A percentile compares a stretch with the other conserved stretches of the same genome.
These are phyloP conservation scores for Phytopythium mirpurense DNA, from an alignment of 352 stramenopile species.

Conservation along the genomic window DNA sequence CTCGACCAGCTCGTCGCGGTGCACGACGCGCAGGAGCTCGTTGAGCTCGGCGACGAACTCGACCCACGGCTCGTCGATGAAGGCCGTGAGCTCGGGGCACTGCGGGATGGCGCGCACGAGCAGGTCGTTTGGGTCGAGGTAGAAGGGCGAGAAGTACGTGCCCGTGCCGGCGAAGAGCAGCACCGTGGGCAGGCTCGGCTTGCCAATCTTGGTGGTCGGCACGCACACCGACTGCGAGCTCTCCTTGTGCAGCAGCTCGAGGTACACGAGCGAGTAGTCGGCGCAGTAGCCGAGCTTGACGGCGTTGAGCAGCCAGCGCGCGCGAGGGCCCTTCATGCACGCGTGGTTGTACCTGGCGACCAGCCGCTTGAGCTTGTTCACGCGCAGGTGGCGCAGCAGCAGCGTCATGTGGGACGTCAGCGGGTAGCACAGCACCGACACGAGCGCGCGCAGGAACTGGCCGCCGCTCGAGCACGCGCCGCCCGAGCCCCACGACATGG, in stretches of 20 bases:
- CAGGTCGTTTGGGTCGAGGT: slow-evolving; percentile 75
- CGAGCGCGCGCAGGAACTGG: slow-evolving; percentile 51
- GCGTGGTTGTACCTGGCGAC: slow-evolving; percentile 76
- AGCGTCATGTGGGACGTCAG: slow-evolving; percentile 58
- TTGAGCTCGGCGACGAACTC: slow-evolving; percentile 82
- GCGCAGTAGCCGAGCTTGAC: slow-evolving; percentile 74
- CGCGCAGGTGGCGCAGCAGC: slow-evolving; percentile 63
- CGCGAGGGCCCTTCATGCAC: slow-evolving; percentile 74
- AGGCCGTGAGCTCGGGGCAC: slow-evolving; percentile 72
- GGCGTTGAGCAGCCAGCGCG: slow-evolving; percentile 61
- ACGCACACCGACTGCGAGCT: slow-evolving; percentile 65
- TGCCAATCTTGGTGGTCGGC: slow-evolving; percentile 64
- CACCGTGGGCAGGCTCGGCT: slow-evolving; percentile 64
- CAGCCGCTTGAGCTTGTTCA: slow-evolving; percentile 75
- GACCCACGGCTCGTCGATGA: slow-evolving; percentile 84
- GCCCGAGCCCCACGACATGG: slow-evolving; percentile 39
- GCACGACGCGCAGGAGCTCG: slow-evolving; percentile 61
- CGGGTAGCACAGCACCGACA: slow-evolving; percentile 64
- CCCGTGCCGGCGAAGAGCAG: slow-evolving; percentile 72
- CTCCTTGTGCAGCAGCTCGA: slow-evolving; percentile 75
- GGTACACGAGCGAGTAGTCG: slow-evolving; percentile 78
- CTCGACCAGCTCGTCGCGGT: slow-evolving; percentile 54
- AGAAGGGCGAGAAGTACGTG: slow-evolving; percentile 78
- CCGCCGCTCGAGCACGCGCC: slow-evolving; percentile 45
- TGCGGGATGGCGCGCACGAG: slow-evolving; percentile 75